A percentile compares a stretch with the other conserved stretches of the same genome.
phyloP scores from a whole-genome alignment of 2,329 filamentous ascomycete genomes.

The Fusarium sp. region DNA sequence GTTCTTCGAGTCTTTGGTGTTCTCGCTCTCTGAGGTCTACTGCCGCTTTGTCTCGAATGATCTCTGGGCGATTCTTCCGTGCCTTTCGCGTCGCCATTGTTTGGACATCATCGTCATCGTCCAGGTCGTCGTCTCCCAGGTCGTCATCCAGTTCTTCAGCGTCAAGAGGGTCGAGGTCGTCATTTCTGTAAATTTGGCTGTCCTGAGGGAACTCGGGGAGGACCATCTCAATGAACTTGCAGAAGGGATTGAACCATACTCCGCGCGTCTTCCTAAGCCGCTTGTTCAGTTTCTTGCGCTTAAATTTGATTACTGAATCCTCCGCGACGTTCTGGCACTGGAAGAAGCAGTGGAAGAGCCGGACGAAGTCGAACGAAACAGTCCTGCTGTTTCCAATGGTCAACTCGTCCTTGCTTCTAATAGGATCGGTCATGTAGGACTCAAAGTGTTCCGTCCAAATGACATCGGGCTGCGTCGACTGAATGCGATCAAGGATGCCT shows the following conservation, averaged over 20 bases:
- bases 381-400: slow-evolving; percentile 16
- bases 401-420: slow-evolving; percentile 21
- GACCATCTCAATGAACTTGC: slow-evolving; percentile 43
- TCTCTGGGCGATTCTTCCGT: slow-evolving; percentile 46
- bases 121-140: slow-evolving; percentile 30
- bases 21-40: slow-evolving; percentile 68
- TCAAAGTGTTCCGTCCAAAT: slow-evolving; percentile 35
- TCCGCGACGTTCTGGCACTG: slow-evolving; percentile 42
- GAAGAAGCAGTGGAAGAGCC: slow-evolving; percentile 48
- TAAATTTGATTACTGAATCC: slow-evolving; percentile 31
- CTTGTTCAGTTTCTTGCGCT: slow-evolving; percentile 28
- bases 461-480: slow-evolving; percentile 22
- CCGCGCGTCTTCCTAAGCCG: slow-evolving; percentile 19
- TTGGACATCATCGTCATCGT: slow-evolving; percentile 32
- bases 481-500: slow-evolving; percentile 41
- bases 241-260: slow-evolving; percentile 39
- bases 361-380: slow-evolving; percentile 47
- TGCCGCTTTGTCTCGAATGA: slow-evolving; percentile 53
- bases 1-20: slow-evolving; percentile 63
- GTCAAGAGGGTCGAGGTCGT: slow-evolving; percentile 26
- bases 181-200: slow-evolving; percentile 49
- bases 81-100: slow-evolving; percentile 19
- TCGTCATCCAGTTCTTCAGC: slow-evolving; percentile 7
- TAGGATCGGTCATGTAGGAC: slow-evolving; percentile 32
- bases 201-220: slow-evolving; percentile 47